Evolutionary conservation across 495 filamentous ascomycete species (phyloP).

Genomic region (Tuber melanosporum): DNA sequence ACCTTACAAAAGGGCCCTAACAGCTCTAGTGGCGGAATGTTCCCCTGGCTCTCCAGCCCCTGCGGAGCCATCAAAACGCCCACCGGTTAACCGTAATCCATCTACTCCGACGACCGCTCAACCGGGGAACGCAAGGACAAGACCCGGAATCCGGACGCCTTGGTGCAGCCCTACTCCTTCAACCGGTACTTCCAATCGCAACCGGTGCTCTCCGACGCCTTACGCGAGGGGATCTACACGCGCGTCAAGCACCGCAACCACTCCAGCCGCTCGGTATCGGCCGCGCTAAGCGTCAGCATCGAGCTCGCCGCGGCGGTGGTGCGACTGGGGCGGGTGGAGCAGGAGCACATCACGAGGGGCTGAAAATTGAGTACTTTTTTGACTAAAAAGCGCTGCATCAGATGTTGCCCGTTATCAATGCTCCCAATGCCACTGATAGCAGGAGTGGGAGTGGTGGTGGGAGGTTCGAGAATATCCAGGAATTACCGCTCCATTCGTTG

Average conservation of each 20-base stretch:
- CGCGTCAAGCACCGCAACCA: constrained; percentile 58
- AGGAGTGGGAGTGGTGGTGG: constrained; percentile 12
- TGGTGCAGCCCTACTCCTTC: constrained; percentile 59
- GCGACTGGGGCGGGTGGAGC: constrained; percentile 79
- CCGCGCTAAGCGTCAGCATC: constrained; percentile 70
- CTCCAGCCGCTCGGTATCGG: constrained; percentile 72
- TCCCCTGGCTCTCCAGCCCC: constrained; percentile 58
- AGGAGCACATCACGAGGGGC: constrained; percentile 54
- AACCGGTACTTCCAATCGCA: constrained; percentile 68
- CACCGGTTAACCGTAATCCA: constrained; percentile 58
- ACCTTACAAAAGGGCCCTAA: background rate
- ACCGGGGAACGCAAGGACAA: constrained; percentile 32
- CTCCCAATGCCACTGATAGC: constrained; percentile 33
- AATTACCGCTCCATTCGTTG: constrained; percentile 71
- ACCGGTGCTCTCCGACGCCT: constrained; percentile 65
- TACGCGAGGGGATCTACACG: constrained; percentile 68
- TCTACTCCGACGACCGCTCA: constrained; percentile 49
- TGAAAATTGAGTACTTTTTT: constrained; percentile 73
- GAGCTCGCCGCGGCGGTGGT: constrained; percentile 82
- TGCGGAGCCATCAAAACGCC: constrained; percentile 55
- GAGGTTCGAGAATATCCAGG: constrained; percentile 75
- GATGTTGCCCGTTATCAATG: constrained; percentile 66
- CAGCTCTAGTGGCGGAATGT: constrained; percentile 52
- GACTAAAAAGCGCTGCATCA: constrained; percentile 61
- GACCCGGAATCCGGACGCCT: background rate